These are phyloP conservation scores for Globisporangium echinulatum DNA, from an alignment of 352 stramenopile species.

Conservation along the genomic window DNA sequence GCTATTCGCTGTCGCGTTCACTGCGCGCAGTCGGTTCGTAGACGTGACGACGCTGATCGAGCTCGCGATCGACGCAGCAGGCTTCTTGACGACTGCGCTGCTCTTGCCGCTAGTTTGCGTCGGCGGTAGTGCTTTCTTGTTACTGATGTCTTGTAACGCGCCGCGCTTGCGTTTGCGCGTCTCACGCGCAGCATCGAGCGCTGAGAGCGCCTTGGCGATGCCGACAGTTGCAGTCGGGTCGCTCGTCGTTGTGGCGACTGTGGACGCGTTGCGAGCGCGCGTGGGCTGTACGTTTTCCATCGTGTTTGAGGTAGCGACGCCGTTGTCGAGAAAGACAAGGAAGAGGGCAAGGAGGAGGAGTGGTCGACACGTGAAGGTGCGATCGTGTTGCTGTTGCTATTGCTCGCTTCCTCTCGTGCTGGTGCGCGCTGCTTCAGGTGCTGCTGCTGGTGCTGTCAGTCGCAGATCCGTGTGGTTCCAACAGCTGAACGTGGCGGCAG, in stretches of 20 bases:
- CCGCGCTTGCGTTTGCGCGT: constrained; percentile 72
- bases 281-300: constrained; percentile 15
- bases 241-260: neutral
- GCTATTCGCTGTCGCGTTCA: constrained; percentile 5
- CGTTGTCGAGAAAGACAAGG: constrained; percentile 6
- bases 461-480: too few species aligned
- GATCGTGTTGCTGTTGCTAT: too few species aligned
- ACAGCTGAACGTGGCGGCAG: too few species aligned
- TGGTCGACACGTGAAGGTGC: neutral
- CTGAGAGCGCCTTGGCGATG: constrained; percentile 13
- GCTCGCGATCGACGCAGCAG: neutral
- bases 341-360: constrained; percentile 1
- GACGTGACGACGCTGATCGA: constrained; percentile 13
- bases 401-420: too few species aligned
- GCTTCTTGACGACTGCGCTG: constrained; percentile 17
- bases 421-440: too few species aligned
- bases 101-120: constrained; percentile 16
- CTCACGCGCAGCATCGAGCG: constrained; percentile 17
- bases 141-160: constrained; percentile 79
- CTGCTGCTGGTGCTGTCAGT: too few species aligned
- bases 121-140: constrained; percentile 33
- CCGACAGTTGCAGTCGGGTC: neutral
- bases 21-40: constrained; percentile 11
- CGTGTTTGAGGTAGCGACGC: neutral
- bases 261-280: constrained; percentile 1